Percentiles rank a stretch among this genome's conserved stretches.
Evolutionary conservation across 352 stramenopile species (phyloP).

Genomic region (Pythium rishiriense): DNA sequence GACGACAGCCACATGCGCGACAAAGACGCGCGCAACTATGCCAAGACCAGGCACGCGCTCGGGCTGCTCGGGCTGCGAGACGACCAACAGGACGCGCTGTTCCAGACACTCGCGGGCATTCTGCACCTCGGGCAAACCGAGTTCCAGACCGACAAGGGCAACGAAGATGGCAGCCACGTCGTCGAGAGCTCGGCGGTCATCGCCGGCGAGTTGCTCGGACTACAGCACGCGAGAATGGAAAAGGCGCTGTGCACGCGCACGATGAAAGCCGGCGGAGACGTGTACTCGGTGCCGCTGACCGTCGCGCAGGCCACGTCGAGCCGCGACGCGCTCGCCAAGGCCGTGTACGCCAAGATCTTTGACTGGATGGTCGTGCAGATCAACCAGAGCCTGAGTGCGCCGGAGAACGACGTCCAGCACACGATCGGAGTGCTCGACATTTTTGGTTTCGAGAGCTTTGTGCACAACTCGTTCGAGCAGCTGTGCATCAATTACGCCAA

Average conservation of each 20-base stretch:
- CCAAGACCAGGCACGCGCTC: conserved; percentile 60
- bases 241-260: conserved; percentile 65
- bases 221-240: conserved; percentile 51
- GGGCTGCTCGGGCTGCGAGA: conserved; percentile 54
- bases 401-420: conserved; percentile 45
- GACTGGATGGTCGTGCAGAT: conserved; percentile 93
- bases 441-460: conserved; percentile 98
- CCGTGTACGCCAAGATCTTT: conserved; percentile 95
- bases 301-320: conserved; percentile 52
- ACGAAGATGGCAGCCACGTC: conserved; percentile 61
- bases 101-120: conserved; percentile 69
- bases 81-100: conserved; percentile 61
- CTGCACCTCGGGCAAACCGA: conserved; percentile 76
- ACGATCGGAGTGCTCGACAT: conserved; percentile 95
- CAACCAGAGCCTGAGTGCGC: conserved; percentile 70
- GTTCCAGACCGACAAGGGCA: conserved; percentile 48
- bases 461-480: conserved; percentile 91
- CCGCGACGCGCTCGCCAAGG: conserved; percentile 70
- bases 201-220: conserved; percentile 49
- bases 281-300: conserved; percentile 84
- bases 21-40: conserved; percentile 53
- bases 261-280: conserved; percentile 65
- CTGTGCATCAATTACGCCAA: conserved; percentile 92
- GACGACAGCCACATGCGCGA: conserved; percentile 42
- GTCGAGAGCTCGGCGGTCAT: conserved; percentile 37